Conservation (phyloP, 2,329 filamentous ascomycete genomes). For the Epichloe amarillans region DNA sequence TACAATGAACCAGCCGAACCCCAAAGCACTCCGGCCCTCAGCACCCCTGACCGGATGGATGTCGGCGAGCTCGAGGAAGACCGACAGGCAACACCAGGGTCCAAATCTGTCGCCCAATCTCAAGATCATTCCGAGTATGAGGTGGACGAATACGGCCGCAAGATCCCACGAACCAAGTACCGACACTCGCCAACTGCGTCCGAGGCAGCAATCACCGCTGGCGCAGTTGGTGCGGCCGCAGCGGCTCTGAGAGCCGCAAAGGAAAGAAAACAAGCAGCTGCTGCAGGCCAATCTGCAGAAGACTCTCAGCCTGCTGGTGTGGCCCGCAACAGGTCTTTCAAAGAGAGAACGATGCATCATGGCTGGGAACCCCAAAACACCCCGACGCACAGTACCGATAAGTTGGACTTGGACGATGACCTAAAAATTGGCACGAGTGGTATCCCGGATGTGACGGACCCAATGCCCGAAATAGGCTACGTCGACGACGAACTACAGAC, state of each 20-base stretch:
- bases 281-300: constrained; percentile 21
- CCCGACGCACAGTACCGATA: constrained; percentile 45
- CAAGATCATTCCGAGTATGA: constrained; percentile 43
- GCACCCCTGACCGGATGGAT: constrained; percentile 28
- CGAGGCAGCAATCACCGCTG: constrained; percentile 43
- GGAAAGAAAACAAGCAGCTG: constrained; percentile 28
- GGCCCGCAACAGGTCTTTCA: constrained; percentile 50
- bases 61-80: constrained; percentile 26
- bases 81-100: constrained; percentile 25
- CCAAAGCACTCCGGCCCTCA: constrained; percentile 22
- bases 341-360: constrained; percentile 44
- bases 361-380: constrained; percentile 41
- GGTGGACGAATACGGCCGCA: constrained; percentile 43
- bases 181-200: constrained; percentile 41
- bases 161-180: constrained; percentile 32
- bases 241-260: constrained; percentile 37
- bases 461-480: constrained; percentile 67
- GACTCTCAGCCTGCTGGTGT: constrained; percentile 38
- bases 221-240: constrained; percentile 40
- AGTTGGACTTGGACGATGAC: constrained; percentile 37
- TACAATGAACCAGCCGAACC: constrained; percentile 19
- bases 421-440: constrained; percentile 54
- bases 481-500: constrained; percentile 58
- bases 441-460: constrained; percentile 53
- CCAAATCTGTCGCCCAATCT: constrained; percentile 25